phyloP scores from a whole-genome alignment of 75 land plant genomes.

The Pseudotsuga menziesii region DNA sequence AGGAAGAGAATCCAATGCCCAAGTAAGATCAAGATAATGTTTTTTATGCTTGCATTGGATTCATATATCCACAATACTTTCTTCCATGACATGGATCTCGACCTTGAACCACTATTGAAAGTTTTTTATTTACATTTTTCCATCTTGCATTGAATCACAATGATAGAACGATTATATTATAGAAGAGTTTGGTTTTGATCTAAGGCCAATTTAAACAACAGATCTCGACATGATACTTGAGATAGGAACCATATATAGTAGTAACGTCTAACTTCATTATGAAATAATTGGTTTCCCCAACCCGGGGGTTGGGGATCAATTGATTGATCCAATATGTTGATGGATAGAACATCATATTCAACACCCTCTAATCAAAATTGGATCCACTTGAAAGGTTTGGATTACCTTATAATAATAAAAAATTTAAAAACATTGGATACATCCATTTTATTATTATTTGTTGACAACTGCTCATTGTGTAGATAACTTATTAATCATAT shows the following conservation, averaged over 20 bases:
- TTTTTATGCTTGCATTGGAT: conserved; percentile 4
- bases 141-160: too few species aligned
- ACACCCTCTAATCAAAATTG: too few species aligned
- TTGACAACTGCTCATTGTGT: too few species aligned
- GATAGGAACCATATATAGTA: not conserved
- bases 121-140: too few species aligned
- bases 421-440: too few species aligned
- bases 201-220: not conserved
- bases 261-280: not conserved
- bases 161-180: too few species aligned
- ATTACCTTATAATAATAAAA: too few species aligned
- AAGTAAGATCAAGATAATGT: not conserved
- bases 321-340: not conserved
- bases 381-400: too few species aligned
- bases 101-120: not conserved
- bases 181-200: too few species aligned
- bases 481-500: too few species aligned
- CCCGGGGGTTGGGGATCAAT: not conserved
- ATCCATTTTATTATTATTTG: too few species aligned
- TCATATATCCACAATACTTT: not conserved
- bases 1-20: not conserved
- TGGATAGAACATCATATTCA: conserved; percentile 1
- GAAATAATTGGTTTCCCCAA: not conserved
- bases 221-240: not conserved
- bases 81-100: not conserved